Evolutionary conservation across 2,329 filamentous ascomycete species (phyloP), one percentile per base, ranked within the genome.

Genomic region (Botrytis fabae): DNA sequence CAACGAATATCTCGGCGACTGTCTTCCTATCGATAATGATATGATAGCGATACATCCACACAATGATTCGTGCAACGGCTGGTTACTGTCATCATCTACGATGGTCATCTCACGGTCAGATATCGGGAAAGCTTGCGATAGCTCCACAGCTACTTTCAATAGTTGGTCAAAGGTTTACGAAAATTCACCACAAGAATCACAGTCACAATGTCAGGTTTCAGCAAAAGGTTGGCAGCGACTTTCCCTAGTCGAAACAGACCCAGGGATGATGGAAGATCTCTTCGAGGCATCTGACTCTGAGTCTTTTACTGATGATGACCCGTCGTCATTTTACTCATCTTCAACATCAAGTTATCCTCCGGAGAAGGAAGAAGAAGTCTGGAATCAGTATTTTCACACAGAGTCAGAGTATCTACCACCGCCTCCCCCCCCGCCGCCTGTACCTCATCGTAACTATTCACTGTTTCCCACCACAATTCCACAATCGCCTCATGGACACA

Each of bases 1-100:
- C 62, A 66, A 66, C 60, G 38, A 32, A 66, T 65, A 42, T 16
- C 65, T 66, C 35, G 48, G 60, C 28, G n/a, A 40, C 18, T 54
- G 28, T 20, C 61, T n/a, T 70, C 57, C 65, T 72, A 72, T 72
- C 63, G 70, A 72, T 72, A 69, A 68, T 72, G 63, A 72, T 72
- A 69, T 72, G 63, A 72, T 72, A 69, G 51, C 63, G n/a, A 25
- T 69, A 22, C 42, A 44, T 69, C 70, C 70, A 69, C 63, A 61
- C 32, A 44, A 46, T 59, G 69, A 44, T 64, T 32, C 64, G 40
- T 72, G 51, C 64, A 46, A 35, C 25, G 54, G 42, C 25, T 72
- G 70, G 70, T 72, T 72, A 60, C 28, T 61, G 51, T 61, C 70
- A 69, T 72, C 63, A 48, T 72, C 70, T 32, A 72, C 63, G 48